These are phyloP conservation scores for Pyrenochaeta sp. DNA, from an alignment of 2,329 filamentous ascomycete species.

Conservation along the genomic window DNA sequence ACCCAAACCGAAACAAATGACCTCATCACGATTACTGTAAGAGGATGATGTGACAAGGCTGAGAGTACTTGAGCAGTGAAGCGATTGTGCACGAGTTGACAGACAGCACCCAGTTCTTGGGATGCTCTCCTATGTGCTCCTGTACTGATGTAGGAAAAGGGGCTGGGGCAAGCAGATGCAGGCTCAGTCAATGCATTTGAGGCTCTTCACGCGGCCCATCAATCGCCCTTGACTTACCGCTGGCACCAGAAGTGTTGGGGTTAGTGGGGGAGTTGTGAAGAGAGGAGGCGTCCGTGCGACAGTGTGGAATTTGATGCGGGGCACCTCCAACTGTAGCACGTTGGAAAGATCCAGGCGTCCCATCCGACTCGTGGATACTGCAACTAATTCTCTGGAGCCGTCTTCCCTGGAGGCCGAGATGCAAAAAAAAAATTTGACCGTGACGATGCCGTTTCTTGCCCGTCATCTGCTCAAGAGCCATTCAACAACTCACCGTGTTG, in stretches of 20 bases:
- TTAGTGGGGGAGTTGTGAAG: not conserved
- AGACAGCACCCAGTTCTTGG: not conserved
- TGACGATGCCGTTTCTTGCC: no score
- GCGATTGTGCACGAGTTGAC: not conserved
- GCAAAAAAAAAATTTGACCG: no score
- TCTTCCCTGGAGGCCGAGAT: no score
- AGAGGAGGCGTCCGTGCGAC: no score
- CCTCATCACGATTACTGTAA: constrained; percentile 32
- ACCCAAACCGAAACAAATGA: constrained; percentile 20
- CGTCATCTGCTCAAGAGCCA: no score
- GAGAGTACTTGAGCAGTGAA: not conserved
- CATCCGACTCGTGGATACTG: no score
- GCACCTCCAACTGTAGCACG: no score
- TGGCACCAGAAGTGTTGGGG: not conserved
- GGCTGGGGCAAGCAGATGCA: constrained; percentile 19
- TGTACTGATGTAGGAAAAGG: constrained; percentile 7
- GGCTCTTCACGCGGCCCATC: not conserved
- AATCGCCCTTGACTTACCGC: not conserved
- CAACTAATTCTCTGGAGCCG: no score
- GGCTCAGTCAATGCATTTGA: constrained; percentile 1
- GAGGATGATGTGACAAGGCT: not conserved
- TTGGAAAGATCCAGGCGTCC: no score
- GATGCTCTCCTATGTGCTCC: not conserved
- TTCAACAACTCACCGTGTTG: no score
- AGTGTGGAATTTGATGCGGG: no score